Base-by-base conservation (phyloP, 2,329 filamentous ascomycete genomes). In the Alternaria conjuncta region DNA sequence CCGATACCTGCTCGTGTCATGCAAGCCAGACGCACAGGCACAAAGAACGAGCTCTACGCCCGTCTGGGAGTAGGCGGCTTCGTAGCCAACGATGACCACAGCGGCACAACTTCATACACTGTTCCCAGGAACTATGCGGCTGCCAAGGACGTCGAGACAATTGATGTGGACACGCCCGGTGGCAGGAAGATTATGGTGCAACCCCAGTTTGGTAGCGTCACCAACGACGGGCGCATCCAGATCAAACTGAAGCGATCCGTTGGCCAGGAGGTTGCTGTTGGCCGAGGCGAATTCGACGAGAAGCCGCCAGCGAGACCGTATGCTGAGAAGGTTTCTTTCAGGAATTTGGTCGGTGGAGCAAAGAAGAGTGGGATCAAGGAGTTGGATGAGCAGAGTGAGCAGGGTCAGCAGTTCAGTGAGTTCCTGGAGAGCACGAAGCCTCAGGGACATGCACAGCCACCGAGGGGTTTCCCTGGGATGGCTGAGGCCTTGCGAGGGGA, bases 1-100 rank as follows among this genome's bases (percentile, higher is more conserved):
- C 88, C 88, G 0, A 82, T 90, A 4, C 77, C 86, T 63, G 86
- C 87, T 5, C 87, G 89, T 65, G 83, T 90, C 20, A 74, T 91
- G 58, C 79, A 83, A 54, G 83, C 77, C 9, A 65, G 68, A 8
- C 55, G 50, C 3, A 70, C 70, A 2, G 25, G 55, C 13, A 57
- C 15, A 8, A 25, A 23, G 36, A 75, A 57, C 6, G 72, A 76
- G 36, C 49, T 60, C 44, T 68, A 75, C 20, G 81, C 82, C 5
- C 74, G 75, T 25, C 70, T 84, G 20, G 83, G 83, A 54, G 79
- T 84, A 5, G 83, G 72, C 11, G 83, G 83, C 51, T 79, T 85
- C 65, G 80, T 84, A 6, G 70, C 81, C 4, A 69, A 76, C 30
- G 80, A 83, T 64, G 66, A 75, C 47, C 70, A 75, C 51, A 76